Evolutionary conservation across 768 basidiomycete genomes (phyloP), one percentile per base, ranked within the genome.

Genomic region (Lyophyllum atratum): DNA sequence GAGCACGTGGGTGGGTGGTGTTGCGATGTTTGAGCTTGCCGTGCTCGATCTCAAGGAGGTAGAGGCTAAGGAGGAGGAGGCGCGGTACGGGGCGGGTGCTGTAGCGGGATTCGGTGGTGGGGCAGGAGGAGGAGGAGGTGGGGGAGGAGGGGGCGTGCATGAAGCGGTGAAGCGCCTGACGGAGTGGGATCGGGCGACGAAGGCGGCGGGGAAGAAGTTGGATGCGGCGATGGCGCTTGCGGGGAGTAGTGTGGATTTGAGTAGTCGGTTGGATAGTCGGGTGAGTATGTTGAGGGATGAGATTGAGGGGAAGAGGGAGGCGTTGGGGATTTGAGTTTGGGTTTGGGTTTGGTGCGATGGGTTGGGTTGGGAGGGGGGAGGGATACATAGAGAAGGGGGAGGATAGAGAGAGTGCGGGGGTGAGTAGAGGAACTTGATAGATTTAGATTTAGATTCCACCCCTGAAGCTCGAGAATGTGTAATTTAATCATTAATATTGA

Each of bases 281-380:
- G 79, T 90, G 48, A 74, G 79, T 54, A 85, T 92, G 85, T 68
- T 90, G 53, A 77, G 76, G 59, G 86, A 89, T 65, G 88, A 92
- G 81, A 85, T 92, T 62, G 74, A 66, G 66, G 65, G 72, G 61
- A 91, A 90, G 79, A 78, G 75, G 67, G 80, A 78, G 65, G 78
- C 80, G 73, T 55, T 79, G 59, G 71, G 69, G 46, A 64, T 68
- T 60, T 61, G 45, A 46, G 39, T 15, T 37, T 15, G n/a, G n/a
- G n/a, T n/a, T n/a, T n/a, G n/a, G n/a, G n/a, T n/a, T n/a, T n/a
- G n/a, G n/a, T n/a, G n/a, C n/a, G n/a, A n/a, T n/a, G n/a, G n/a
- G n/a, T n/a, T n/a, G n/a, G n/a, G n/a, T n/a, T n/a, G n/a, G n/a
- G n/a, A n/a, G n/a, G n/a, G n/a, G n/a, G n/a, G n/a, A n/a, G n/a